Conservation (phyloP, 2,329 filamentous ascomycete species). For the Cladosporium sp. region DNA sequence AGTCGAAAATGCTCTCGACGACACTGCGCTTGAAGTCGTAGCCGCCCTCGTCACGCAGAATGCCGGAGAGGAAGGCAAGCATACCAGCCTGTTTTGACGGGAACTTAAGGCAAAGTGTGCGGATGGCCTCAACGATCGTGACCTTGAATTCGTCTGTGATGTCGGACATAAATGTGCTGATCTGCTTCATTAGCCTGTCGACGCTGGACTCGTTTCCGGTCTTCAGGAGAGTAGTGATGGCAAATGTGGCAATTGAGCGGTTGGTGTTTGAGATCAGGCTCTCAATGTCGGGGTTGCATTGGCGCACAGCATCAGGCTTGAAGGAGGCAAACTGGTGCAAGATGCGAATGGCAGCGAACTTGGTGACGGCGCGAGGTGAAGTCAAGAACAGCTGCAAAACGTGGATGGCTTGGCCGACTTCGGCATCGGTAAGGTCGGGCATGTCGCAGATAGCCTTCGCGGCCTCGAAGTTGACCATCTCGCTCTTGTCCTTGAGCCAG, state of each 20-base stretch:
- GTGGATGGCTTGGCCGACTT: conserved; percentile 89
- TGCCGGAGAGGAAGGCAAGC: conserved; percentile 96
- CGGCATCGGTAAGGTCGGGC: conserved; percentile 86
- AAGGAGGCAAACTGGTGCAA: conserved; percentile 95
- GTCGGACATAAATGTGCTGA: conserved; percentile 96
- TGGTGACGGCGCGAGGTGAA: conserved; percentile 90
- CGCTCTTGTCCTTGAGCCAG: conserved; percentile 97
- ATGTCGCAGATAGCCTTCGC: conserved; percentile 97
- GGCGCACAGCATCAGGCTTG: conserved; percentile 87
- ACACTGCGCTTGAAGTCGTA: conserved; percentile 98
- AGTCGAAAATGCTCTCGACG: conserved; percentile 98
- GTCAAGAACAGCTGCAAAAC: conserved; percentile 96
- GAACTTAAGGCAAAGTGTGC: conserved; percentile 95
- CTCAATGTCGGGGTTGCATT: conserved; percentile 97
- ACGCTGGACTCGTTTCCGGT: conserved; percentile 97
- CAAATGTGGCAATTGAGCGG: conserved; percentile 95
- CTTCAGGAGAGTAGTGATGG: conserved; percentile 96
- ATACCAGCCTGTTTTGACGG: conserved; percentile 97
- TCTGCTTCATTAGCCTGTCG: conserved; percentile 97
- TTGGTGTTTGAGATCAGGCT: conserved; percentile 95
- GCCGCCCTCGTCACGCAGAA: conserved; percentile 91
- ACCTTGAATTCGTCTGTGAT: conserved; percentile 99
- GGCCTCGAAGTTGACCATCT: conserved; percentile 99
- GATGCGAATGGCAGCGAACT: conserved; percentile 95
- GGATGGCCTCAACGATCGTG: conserved; percentile 98